A percentile compares a stretch with the other conserved stretches of the same genome.
These are phyloP conservation scores for Colletotrichum sp. DNA, from an alignment of 2,329 filamentous ascomycete genomes.

Conservation along the genomic window DNA sequence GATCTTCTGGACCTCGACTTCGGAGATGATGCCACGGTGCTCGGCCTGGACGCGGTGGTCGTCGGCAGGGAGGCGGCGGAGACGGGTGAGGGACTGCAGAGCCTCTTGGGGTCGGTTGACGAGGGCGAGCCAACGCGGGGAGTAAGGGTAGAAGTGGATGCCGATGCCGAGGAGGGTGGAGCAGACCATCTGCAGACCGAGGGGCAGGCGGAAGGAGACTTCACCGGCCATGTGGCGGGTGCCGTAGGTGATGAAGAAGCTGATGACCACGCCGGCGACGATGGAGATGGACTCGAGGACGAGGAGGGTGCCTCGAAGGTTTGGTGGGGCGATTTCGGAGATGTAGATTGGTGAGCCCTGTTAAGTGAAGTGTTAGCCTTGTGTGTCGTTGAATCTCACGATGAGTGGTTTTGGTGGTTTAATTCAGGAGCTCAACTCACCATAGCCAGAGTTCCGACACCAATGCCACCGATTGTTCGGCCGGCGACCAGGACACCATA, in stretches of 20 bases:
- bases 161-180: slow-evolving; percentile 41
- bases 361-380: background rate
- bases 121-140: slow-evolving; percentile 49
- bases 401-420: background rate
- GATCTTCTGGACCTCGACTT: slow-evolving; percentile 49
- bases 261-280: slow-evolving; percentile 56
- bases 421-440: background rate
- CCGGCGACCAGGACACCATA: slow-evolving; percentile 32
- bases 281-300: slow-evolving; percentile 57
- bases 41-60: slow-evolving; percentile 51
- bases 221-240: slow-evolving; percentile 47
- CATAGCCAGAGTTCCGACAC: slow-evolving; percentile 34
- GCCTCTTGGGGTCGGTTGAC: slow-evolving; percentile 41
- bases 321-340: slow-evolving; percentile 38
- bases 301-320: slow-evolving; percentile 44
- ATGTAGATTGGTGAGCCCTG: slow-evolving; percentile 33
- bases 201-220: slow-evolving; percentile 49
- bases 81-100: slow-evolving; percentile 37
- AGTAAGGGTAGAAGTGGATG: slow-evolving; percentile 50
- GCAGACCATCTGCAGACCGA: slow-evolving; percentile 49
- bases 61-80: slow-evolving; percentile 44
- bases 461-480: slow-evolving; percentile 32
- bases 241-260: slow-evolving; percentile 61
- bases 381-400: background rate
- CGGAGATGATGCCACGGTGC: slow-evolving; percentile 53